Base-by-base conservation (phyloP, 1,139 yeast species). In the Lipomyces yarrowii region DNA sequence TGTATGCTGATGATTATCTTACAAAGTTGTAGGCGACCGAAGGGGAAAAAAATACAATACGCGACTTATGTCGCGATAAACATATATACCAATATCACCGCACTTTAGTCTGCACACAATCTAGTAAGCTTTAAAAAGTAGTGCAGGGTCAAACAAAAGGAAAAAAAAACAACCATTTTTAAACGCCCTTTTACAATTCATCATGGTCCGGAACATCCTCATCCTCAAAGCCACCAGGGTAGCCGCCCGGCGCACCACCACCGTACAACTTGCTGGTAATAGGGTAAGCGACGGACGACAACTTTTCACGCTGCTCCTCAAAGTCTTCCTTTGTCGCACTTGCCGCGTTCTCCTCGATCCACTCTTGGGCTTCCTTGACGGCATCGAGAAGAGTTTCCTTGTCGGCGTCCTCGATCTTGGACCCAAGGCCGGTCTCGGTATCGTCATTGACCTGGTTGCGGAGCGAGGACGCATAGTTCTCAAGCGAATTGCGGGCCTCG, bases 211-310 rank as follows among this genome's bases (percentile, higher is more conserved):
- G 83, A 67, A 46, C 59, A 23, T 63, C 90, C 71, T 87, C 87
- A 61, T 86, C 91, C 73, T 86, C 89, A 72, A 86, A 89, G 35
- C 84, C 87, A 62, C 84, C 88, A 67, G 79, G 86, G 62, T 76
- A 83, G 56, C 75, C 79, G 57, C 74, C 85, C 58, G 76, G 84
- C 55, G 76, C 84, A 64, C 78, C 86, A 63, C 86, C 84, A 69
- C 87, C 92, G 80, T 93, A 94, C 73, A 94, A 82, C 83, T 94
- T 94, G 73, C 96, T 85, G 64, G 97, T 91, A 76, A 94, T 92
- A 78, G 98, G 98, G 80, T 87, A 88, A 62, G 97, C 97, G 76
- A 89, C 82, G 74, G 89, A 86, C 71, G 90, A 86, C 78, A 94
- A 86, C 77, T 89, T 86, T 79, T 92, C 96, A 81, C 87, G 91